Evolutionary conservation across 2,329 filamentous ascomycete species (phyloP).

Genomic region (Macrophomina tecta): DNA sequence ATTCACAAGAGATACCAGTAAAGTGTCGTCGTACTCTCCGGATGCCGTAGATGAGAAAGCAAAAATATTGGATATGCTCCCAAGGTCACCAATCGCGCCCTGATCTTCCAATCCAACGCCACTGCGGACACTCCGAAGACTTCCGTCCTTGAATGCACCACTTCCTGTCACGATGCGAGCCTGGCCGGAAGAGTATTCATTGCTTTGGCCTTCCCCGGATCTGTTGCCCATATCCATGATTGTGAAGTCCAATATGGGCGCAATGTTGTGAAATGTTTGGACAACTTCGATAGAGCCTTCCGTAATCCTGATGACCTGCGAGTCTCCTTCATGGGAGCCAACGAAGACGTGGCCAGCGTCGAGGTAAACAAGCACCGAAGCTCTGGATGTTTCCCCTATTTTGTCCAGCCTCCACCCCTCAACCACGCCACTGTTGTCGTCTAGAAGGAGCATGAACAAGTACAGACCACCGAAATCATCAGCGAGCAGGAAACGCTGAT

Average conservation of each 20-base stretch:
- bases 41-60: constrained; percentile 63
- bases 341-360: constrained; percentile 77
- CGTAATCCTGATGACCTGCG: constrained; percentile 74
- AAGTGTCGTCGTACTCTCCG: constrained; percentile 65
- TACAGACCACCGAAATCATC: constrained; percentile 90
- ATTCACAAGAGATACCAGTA: constrained; percentile 80
- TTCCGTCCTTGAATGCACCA: constrained; percentile 87
- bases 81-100: constrained; percentile 80
- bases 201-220: constrained; percentile 77
- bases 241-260: constrained; percentile 89
- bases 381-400: constrained; percentile 74
- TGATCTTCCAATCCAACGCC: constrained; percentile 91
- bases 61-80: constrained; percentile 75
- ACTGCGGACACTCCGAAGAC: constrained; percentile 86
- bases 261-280: constrained; percentile 83
- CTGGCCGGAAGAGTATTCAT: constrained; percentile 94
- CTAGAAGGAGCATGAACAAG: constrained; percentile 78
- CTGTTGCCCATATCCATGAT: constrained; percentile 95
- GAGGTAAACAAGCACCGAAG: constrained; percentile 79
- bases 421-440: constrained; percentile 66
- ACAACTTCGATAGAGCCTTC: constrained; percentile 69
- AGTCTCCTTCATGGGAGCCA: constrained; percentile 91
- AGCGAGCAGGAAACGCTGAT: constrained; percentile 81
- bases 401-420: constrained; percentile 72
- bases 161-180: constrained; percentile 92